Percentiles rank a stretch among this genome's conserved stretches.
Evolutionary conservation across 73 alveolate genomes (phyloP).

Genomic region (Breviolum minutum): DNA sequence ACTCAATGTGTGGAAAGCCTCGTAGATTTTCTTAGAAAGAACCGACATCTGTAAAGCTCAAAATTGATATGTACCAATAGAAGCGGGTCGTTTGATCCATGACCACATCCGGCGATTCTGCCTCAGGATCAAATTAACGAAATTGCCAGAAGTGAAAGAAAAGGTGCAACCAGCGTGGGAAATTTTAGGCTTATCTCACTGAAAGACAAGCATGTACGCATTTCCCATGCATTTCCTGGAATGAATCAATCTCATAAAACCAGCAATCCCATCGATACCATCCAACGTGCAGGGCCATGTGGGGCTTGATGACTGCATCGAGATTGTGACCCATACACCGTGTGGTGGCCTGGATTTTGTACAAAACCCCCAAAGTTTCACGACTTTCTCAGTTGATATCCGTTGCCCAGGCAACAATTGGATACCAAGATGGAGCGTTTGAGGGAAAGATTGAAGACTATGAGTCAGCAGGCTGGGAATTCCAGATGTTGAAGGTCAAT

Average conservation of each 20-base stretch:
- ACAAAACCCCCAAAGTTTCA: no score
- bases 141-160: conserved; percentile 93
- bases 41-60: no score
- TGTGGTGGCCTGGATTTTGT: background rate
- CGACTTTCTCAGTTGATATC: background rate
- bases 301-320: conserved; percentile 95
- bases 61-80: no score
- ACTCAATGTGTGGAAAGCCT: no score
- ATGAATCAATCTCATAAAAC: background rate
- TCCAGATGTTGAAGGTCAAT: no score
- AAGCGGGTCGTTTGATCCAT: no score
- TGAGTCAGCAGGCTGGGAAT: conserved; percentile 88
- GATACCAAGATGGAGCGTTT: conserved; percentile 92
- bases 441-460: conserved; percentile 86
- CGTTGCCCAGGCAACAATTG: conserved; percentile 79
- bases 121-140: conserved; percentile 74
- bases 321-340: conserved; percentile 90
- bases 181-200: no score
- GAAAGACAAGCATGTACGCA: no score
- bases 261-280: background rate
- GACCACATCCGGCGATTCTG: no score
- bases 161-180: conserved; percentile 11
- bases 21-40: no score
- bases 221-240: background rate
- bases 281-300: conserved; percentile 63